Percentiles rank a stretch among this genome's conserved stretches.
Evolutionary conservation across 2,329 filamentous ascomycete species (phyloP).

Genomic region (Xylaria sp.): DNA sequence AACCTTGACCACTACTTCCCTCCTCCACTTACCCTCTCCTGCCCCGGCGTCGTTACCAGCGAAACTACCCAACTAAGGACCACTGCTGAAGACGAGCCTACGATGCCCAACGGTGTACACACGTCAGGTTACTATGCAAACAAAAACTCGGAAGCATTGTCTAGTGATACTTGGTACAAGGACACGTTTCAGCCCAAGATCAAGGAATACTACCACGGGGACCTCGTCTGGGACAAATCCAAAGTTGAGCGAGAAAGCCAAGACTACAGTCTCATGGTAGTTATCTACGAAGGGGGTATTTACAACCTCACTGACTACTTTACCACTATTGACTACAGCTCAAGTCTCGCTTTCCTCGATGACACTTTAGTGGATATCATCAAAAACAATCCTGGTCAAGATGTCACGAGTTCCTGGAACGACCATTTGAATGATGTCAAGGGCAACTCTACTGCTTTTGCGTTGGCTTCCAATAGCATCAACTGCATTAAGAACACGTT

Average conservation of each 20-base stretch:
- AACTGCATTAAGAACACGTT: conserved; percentile 87
- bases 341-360: conserved; percentile 76
- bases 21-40: conserved; percentile 77
- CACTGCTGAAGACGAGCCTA: conserved; percentile 60
- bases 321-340: conserved; percentile 72
- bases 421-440: conserved; percentile 59
- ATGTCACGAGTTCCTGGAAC: conserved; percentile 77
- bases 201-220: conserved; percentile 86
- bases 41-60: conserved; percentile 75
- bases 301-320: conserved; percentile 96
- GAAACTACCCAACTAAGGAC: conserved; percentile 63
- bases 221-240: conserved; percentile 76
- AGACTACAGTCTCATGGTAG: conserved; percentile 78
- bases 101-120: conserved; percentile 70
- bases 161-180: conserved; percentile 79
- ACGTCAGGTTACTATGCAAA: conserved; percentile 72
- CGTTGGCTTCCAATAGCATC: conserved; percentile 71
- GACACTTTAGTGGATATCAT: conserved; percentile 73
- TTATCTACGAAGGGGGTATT: conserved; percentile 77
- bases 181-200: conserved; percentile 80
- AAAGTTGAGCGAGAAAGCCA: conserved; percentile 73
- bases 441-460: conserved; percentile 62
- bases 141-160: conserved; percentile 67
- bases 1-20: conserved; percentile 88
- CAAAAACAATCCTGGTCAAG: conserved; percentile 78